These are phyloP conservation scores for Dalechampia spathulata DNA, from an alignment of 441 rosid genomes.

Conservation along the genomic window DNA sequence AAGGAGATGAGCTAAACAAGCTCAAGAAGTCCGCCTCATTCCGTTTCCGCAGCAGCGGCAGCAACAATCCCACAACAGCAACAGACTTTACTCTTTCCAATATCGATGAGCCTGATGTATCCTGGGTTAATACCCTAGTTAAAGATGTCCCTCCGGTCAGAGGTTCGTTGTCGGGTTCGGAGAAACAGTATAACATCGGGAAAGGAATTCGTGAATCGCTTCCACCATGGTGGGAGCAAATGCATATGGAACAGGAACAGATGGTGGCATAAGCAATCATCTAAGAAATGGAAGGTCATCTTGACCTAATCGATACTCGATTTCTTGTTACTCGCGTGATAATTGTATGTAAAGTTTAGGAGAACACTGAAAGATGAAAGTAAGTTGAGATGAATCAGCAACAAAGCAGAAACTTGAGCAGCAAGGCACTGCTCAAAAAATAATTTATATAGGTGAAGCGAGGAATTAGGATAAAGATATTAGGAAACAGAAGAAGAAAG, in stretches of 20 bases:
- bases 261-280: conserved; percentile 58
- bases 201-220: conserved; percentile 26
- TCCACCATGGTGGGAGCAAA: conserved; percentile 67
- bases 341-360: conserved; percentile 12
- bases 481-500: conserved; percentile 6
- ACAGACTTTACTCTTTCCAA: conserved; percentile 12
- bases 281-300: conserved; percentile 9
- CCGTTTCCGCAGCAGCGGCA: conserved; percentile 51
- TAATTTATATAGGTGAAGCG: too few species aligned
- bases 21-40: conserved; percentile 79
- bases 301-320: conserved; percentile 21
- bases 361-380: neutral
- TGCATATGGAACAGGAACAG: conserved; percentile 87
- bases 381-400: too few species aligned
- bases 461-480: conserved; percentile 9
- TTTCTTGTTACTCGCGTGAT: too few species aligned
- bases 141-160: conserved; percentile 49
- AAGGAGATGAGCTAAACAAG: conserved; percentile 75
- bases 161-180: conserved; percentile 24
- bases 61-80: conserved; percentile 16
- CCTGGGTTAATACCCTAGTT: conserved; percentile 80
- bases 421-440: too few species aligned
- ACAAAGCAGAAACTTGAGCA: too few species aligned
- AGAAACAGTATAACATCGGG: conserved; percentile 24
- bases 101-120: conserved; percentile 74